Conservation (phyloP, 257 asterid species). For the Cordia subcordata region DNA sequence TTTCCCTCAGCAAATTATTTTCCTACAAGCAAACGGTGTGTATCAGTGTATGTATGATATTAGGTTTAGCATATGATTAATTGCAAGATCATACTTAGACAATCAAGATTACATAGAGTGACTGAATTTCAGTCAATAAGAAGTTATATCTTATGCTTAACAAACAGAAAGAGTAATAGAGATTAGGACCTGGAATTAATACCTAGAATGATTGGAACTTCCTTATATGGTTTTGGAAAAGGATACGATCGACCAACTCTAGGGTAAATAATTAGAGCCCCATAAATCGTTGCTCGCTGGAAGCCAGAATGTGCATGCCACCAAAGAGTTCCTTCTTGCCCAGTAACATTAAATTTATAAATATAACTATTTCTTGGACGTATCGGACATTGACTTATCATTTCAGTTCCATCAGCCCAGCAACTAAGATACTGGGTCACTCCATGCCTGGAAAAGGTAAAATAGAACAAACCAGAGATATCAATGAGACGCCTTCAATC, state of each 20-base stretch:
- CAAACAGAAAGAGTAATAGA: neutral
- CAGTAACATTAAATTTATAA: neutral
- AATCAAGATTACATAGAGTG: no score
- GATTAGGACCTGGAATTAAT: neutral
- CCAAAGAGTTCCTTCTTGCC: neutral
- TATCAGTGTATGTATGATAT: no score
- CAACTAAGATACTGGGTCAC: neutral
- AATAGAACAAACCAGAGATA: no score
- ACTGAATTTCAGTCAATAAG: no score
- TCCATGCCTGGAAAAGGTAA: neutral
- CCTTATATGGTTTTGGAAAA: neutral
- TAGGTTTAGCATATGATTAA: no score
- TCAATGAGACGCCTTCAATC: no score
- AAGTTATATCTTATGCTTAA: no score
- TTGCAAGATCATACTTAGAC: no score
- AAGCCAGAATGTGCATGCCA: slow-evolving; percentile 1
- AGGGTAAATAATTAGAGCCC: neutral
- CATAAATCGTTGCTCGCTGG: neutral
- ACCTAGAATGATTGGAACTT: neutral
- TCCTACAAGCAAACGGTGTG: no score
- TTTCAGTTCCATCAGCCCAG: neutral
- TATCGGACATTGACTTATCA: neutral
- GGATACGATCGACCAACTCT: neutral
- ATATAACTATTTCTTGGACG: neutral
- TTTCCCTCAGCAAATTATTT: no score